A percentile compares a stretch with the other conserved stretches of the same genome.
These are phyloP conservation scores for Codiaeum variegatum DNA, from an alignment of 441 rosid genomes.

Conservation along the genomic window DNA sequence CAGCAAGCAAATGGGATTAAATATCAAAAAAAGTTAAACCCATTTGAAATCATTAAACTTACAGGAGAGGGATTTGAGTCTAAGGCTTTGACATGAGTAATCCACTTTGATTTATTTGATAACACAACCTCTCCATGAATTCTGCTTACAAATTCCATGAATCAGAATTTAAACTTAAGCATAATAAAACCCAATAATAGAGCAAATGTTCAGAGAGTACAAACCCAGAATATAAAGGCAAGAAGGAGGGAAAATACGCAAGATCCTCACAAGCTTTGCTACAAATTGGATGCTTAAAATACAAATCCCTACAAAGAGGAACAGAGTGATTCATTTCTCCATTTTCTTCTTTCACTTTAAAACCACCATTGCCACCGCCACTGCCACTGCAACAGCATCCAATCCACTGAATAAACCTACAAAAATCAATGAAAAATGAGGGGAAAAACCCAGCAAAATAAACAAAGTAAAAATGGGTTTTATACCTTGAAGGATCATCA, in stretches of 20 bases:
- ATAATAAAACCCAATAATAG: neutral
- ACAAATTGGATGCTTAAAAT: constrained; percentile 41
- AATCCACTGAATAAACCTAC: constrained; percentile 78
- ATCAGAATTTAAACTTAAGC: constrained; percentile 2
- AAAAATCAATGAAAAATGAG: neutral
- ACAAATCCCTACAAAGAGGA: constrained; percentile 55
- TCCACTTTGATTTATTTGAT: constrained; percentile 56
- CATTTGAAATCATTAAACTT: constrained; percentile 15
- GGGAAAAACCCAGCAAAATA: neutral
- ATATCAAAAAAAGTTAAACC: neutral
- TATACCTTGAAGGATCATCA: constrained; percentile 66
- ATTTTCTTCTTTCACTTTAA: constrained; percentile 34
- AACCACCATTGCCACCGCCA: constrained; percentile 22
- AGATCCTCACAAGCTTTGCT: constrained; percentile 69
- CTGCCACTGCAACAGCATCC: constrained; percentile 63
- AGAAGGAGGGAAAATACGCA: constrained; percentile 44
- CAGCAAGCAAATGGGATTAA: neutral
- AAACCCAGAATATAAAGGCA: constrained; percentile 80
- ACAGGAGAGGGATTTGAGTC: constrained; percentile 40
- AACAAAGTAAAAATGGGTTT: neutral
- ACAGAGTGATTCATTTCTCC: constrained; percentile 20
- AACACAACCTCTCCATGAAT: constrained; percentile 76
- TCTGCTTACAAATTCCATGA: constrained; percentile 32
- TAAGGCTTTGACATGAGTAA: constrained; percentile 27
- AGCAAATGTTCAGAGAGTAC: neutral